A percentile compares a stretch with the other conserved stretches of the same genome.
These are phyloP conservation scores for Forsythia suspensa DNA, from an alignment of 257 asterid genomes.

Conservation along the genomic window DNA sequence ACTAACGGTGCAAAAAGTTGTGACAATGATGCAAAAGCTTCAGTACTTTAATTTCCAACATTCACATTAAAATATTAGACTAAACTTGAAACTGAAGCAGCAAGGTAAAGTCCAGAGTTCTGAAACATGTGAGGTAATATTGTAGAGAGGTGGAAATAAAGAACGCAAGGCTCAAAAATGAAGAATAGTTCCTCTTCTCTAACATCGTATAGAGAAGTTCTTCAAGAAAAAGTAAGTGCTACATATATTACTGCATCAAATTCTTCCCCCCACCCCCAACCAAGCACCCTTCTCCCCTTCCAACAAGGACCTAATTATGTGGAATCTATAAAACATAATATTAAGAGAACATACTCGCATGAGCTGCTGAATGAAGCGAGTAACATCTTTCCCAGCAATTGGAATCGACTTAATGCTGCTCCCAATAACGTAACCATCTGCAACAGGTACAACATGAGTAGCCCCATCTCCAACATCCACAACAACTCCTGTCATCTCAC, in stretches of 20 bases:
- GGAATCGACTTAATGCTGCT: conserved; percentile 97
- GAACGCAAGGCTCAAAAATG: not conserved
- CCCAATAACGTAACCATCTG: conserved; percentile 97
- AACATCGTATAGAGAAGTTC: not conserved
- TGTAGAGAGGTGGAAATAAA: not conserved
- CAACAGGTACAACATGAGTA: conserved; percentile 97
- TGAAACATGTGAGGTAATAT: not conserved
- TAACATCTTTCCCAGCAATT: conserved; percentile 81
- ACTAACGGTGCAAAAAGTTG: not conserved
- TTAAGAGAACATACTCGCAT: conserved; percentile 60
- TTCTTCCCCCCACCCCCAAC: not conserved
- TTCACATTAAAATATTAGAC: not conserved
- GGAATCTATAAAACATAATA: conserved; percentile 8
- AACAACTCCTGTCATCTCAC: conserved; percentile 99
- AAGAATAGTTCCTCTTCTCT: not conserved
- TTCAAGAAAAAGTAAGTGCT: not conserved
- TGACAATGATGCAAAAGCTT: not conserved
- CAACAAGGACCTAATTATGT: not conserved
- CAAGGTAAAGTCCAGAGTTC: not conserved
- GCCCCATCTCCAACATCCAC: conserved; percentile 98
- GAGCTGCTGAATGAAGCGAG: conserved; percentile 89
- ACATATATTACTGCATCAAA: not conserved
- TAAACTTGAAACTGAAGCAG: conserved; percentile 8
- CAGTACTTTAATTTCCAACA: not conserved
- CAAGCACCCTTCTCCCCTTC: not conserved